Evolutionary conservation across 371 early-diverging fungal species (phyloP).

Genomic region (Thermomucor indicae-seudaticae): DNA sequence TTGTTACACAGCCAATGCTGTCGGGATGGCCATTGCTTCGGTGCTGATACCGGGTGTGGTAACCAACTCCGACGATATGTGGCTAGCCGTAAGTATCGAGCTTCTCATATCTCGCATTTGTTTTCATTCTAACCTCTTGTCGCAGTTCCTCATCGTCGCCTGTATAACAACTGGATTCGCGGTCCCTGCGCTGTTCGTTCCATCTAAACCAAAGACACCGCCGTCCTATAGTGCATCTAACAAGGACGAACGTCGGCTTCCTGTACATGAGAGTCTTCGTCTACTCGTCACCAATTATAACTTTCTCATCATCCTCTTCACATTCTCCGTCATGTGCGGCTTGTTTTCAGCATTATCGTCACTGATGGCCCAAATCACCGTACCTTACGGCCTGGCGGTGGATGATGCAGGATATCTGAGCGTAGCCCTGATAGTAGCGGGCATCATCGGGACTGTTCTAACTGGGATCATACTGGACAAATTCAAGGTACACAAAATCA

Average conservation of each 20-base stretch:
- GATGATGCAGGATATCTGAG: slow-evolving; percentile 58
- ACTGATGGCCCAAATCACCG: slow-evolving; percentile 53
- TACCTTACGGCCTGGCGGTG: slow-evolving; percentile 55
- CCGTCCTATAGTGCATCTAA: slow-evolving; percentile 43
- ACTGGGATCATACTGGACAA: slow-evolving; percentile 43
- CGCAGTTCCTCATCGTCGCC: slow-evolving; percentile 36
- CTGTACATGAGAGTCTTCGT: slow-evolving; percentile 42
- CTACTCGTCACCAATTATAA: slow-evolving; percentile 47
- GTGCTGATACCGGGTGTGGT: slow-evolving; percentile 36
- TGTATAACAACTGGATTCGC: slow-evolving; percentile 37
- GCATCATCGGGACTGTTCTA: slow-evolving; percentile 46
- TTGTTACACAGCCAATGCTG: slow-evolving; percentile 29
- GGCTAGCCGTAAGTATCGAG: slow-evolving; percentile 19
- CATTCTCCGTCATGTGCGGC: slow-evolving; percentile 59
- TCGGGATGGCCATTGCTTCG: slow-evolving; percentile 45
- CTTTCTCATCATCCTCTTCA: slow-evolving; percentile 50
- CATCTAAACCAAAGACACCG: slow-evolving; percentile 51
- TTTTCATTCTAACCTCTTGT: background rate
- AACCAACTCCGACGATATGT: slow-evolving; percentile 11
- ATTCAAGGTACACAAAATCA: slow-evolving; percentile 38
- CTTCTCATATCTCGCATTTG: background rate
- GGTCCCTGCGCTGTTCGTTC: slow-evolving; percentile 49
- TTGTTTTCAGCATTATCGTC: slow-evolving; percentile 61
- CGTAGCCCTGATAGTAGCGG: slow-evolving; percentile 53
- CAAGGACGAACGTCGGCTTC: slow-evolving; percentile 18